Evolutionary conservation across 768 basidiomycete species (phyloP), one percentile per base, ranked within the genome.

Genomic region (Macrolepiota fuliginosa): DNA sequence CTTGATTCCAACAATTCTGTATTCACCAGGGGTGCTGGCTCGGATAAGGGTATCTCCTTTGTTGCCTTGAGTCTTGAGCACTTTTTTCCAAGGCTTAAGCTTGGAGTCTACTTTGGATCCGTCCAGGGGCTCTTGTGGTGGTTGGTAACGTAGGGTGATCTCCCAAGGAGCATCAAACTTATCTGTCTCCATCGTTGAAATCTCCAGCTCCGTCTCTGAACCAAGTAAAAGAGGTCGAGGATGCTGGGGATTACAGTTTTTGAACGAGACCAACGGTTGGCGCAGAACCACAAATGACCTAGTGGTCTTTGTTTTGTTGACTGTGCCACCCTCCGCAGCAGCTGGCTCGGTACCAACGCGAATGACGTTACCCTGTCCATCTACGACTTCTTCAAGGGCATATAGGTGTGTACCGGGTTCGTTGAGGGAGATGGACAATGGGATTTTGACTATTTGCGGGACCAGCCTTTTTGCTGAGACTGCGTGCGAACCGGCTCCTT

Each of bases 351-450:
- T 73, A 35, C 73, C 74, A 35, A 83, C 78, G 29, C 71, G 77
- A n/a, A 92, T 78, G 11, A 83, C 70, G 68, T 98, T 97, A 15
- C 92, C 93, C 55, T 90, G 77, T 13, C 87, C 84, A 68, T 97
- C 96, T n/a, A 83, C 83, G 25, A 98, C 83, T 66, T 88, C 87
- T 67, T 96, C 90, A 25, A 97, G 78, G 11, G 84, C 81, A 68
- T 92, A 94, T 2, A 84, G 74, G 70, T 92, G 87, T 40, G 80
- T 82, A 2, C 92, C 92, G 9, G 87, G 78, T 5, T 81, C 72
- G 62, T 85, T 82, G 60, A 91, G 75, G 3, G 88, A 76, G 7
- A 92, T 77, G 1, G 82, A 81, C 59, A 94, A 76, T 19, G 92
- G 92, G 27, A 94, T 83, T 55, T 79, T 80, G 32, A 93, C 75